Conservation (phyloP, 345 rosid genomes). For the Rhizophora mangle region DNA sequence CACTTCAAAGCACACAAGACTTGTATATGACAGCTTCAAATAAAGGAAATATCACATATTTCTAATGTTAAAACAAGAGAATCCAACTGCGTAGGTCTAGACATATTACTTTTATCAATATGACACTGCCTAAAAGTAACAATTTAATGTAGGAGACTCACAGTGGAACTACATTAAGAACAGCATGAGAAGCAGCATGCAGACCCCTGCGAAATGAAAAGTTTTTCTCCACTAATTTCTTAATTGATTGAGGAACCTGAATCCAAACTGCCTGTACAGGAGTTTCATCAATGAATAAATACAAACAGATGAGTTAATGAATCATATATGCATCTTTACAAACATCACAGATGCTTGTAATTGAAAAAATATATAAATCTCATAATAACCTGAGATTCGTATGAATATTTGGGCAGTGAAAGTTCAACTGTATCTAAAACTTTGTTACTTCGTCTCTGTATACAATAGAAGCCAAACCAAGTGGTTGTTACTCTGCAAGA, state of each 20-base stretch:
- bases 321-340: not conserved
- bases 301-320: not conserved
- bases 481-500: conserved; percentile 72
- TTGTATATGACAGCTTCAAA: not conserved
- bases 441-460: conserved; percentile 47
- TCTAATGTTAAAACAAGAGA: not conserved
- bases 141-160: conserved; percentile 27
- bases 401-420: conserved; percentile 72
- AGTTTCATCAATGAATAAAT: not conserved
- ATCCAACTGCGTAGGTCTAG: not conserved
- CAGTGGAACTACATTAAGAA: conserved; percentile 78
- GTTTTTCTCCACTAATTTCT: conserved; percentile 41
- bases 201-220: conserved; percentile 63
- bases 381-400: conserved; percentile 66
- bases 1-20: not conserved
- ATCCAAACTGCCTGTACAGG: conserved; percentile 83
- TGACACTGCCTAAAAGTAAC: not conserved
- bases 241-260: conserved; percentile 59
- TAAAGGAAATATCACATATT: not conserved
- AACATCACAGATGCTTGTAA: not conserved
- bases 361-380: not conserved
- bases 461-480: conserved; percentile 73
- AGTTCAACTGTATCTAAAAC: conserved; percentile 54
- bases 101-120: conserved; percentile 2
- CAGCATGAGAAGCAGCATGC: conserved; percentile 94